These are phyloP conservation scores for Hanseniaspora meyeri DNA, from an alignment of 805 yeast genomes.

Conservation along the genomic window DNA sequence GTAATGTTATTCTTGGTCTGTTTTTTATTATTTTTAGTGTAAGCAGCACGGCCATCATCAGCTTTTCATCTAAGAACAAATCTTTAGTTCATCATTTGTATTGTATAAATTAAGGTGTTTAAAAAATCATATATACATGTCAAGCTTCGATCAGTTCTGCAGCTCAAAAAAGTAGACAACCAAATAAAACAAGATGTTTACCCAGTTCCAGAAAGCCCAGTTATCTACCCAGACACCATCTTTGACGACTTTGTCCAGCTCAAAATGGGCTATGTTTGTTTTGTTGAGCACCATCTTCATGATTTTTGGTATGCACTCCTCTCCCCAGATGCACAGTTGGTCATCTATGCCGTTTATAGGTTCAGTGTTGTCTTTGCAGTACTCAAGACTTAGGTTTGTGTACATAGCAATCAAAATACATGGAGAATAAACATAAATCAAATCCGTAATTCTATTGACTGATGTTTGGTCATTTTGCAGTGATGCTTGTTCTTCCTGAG, in stretches of 20 bases:
- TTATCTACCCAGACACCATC: constrained; percentile 36
- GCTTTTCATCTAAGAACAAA: too few relatives aligned
- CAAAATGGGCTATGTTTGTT: constrained; percentile 10
- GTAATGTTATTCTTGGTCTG: not conserved
- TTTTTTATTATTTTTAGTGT: not conserved
- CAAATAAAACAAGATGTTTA: constrained; percentile 70
- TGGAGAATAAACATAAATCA: constrained; percentile 81
- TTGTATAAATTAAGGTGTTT: too few relatives aligned
- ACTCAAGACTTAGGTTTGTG: constrained; percentile 85
- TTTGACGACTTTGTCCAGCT: constrained; percentile 20
- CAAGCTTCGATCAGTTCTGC: not conserved
- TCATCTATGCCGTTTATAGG: constrained; percentile 4
- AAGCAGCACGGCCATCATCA: too few relatives aligned
- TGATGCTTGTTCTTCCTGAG: constrained; percentile 3
- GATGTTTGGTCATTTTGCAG: not conserved
- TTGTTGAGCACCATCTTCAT: constrained; percentile 26
- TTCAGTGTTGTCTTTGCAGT: constrained; percentile 59
- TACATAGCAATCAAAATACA: constrained; percentile 90
- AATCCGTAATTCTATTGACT: constrained; percentile 30
- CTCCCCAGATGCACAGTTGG: constrained; percentile 41
- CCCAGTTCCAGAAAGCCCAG: constrained; percentile 98
- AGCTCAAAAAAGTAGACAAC: constrained; percentile 72
- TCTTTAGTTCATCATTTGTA: too few relatives aligned
- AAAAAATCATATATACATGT: too few relatives aligned
- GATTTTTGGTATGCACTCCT: constrained; percentile 20